Evolutionary conservation across 2,329 filamentous ascomycete genomes (phyloP).

Genomic region (Sclerotinia spermophila): DNA sequence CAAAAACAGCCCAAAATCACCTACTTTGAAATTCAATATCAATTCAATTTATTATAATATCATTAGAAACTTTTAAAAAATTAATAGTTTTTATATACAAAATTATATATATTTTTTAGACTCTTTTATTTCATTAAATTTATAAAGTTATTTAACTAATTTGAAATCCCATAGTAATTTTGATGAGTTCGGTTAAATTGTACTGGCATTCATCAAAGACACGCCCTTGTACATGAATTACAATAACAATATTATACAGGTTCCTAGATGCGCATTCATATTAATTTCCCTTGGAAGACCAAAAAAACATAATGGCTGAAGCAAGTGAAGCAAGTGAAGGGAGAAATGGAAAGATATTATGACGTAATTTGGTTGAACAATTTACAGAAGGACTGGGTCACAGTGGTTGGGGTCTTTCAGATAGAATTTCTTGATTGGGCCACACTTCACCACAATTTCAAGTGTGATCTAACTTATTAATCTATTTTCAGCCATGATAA

Average conservation of each 20-base stretch:
- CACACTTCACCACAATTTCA: background rate
- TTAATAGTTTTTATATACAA: no score
- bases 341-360: background rate
- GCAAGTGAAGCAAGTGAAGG: background rate
- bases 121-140: no score
- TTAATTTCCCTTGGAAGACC: background rate
- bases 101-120: no score
- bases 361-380: background rate
- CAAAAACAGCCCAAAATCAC: no score
- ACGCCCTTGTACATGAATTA: no score
- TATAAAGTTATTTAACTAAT: no score
- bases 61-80: no score
- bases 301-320: background rate
- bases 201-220: no score
- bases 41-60: no score
- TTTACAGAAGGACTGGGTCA: background rate
- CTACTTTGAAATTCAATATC: no score
- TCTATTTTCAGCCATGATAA: background rate
- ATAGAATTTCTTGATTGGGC: slow-evolving; percentile 2
- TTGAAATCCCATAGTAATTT: no score
- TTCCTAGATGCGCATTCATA: background rate
- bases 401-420: background rate
- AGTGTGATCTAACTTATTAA: background rate
- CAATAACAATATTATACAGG: background rate
- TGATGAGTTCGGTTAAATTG: no score